Evolutionary conservation across 148 eudicot genomes (phyloP), one percentile per base, ranked within the genome.

Genomic region (Oxyria digyna): DNA sequence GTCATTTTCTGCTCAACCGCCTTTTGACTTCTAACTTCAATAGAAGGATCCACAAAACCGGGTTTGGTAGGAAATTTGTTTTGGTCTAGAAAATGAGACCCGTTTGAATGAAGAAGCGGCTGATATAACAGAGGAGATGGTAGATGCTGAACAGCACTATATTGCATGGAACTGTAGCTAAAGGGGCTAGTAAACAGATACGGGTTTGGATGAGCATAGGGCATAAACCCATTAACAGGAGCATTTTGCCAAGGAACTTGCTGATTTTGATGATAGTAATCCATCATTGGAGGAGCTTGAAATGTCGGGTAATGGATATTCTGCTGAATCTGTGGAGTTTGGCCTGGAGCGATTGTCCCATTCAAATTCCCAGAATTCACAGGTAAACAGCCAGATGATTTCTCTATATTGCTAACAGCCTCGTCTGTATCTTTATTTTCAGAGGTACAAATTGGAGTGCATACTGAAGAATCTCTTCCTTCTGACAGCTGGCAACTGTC

Each of bases 201-300:
- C 55, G 82, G 96, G 76, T 84, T 85, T 55, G 88, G 85, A 68
- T 82, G 89, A 26, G 88, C 79, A 69, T 83, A 85, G 35, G 87
- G 70, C 79, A 84, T 70, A 49, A 87, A 73, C 65, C 95, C 94
- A 75, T 86, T 86, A 50, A 87, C 77, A 29, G 88, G 81, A 78
- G 87, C 76, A 35, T 84, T 73, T 70, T 89, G 73, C 98, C 98
- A 93, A 4, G 90, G 68, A 42, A 88, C 65, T 59, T 59, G 81
- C 13, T 86, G 90, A 73, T 70, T 79, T 78, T 90, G 97, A 71
- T 83, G 97, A 71, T 85, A 90, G 76, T 76, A 90, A 55, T 95
- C 86, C 78, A 87, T 55, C 31, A 84, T 45, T 26, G 91, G 50
- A n/a, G 91, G 81, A 75, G 84, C 78, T 74, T 86, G 99, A 75